Conservation (phyloP, 208 protist species). For the Naegleria fowleri region DNA sequence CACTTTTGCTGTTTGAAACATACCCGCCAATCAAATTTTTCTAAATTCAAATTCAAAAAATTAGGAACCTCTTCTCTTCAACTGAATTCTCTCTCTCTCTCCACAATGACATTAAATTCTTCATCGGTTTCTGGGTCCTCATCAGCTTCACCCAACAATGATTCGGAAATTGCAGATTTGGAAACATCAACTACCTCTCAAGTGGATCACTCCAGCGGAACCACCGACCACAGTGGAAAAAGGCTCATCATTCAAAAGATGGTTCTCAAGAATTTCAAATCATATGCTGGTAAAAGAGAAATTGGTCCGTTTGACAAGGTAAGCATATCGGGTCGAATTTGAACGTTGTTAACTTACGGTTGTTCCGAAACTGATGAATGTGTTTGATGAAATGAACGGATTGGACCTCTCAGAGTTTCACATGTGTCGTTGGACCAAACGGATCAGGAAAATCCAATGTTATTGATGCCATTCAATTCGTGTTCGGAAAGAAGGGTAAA, state of each 20-base stretch:
- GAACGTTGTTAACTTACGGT: too few relatives aligned
- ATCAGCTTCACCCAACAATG: too few relatives aligned
- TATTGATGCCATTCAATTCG: constrained; percentile 99
- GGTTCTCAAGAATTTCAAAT: constrained; percentile 99
- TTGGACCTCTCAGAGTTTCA: constrained; percentile 74
- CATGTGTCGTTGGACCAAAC: constrained; percentile 99
- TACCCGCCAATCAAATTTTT: too few relatives aligned
- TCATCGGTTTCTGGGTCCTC: too few relatives aligned
- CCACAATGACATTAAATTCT: too few relatives aligned
- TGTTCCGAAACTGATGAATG: constrained; percentile 31
- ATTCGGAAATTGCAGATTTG: too few relatives aligned
- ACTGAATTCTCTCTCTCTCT: too few relatives aligned
- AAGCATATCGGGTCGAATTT: background rate
- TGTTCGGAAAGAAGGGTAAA: constrained; percentile 97
- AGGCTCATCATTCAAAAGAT: constrained; percentile 95
- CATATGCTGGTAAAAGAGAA: constrained; percentile 90
- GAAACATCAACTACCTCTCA: too few relatives aligned
- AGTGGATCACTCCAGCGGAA: too few relatives aligned
- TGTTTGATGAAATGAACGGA: background rate
- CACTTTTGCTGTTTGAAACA: too few relatives aligned
- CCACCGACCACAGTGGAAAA: background rate
- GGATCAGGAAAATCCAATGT: constrained; percentile 99
- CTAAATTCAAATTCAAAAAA: too few relatives aligned
- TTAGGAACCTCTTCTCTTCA: too few relatives aligned
- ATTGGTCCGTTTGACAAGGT: constrained; percentile 98